These are phyloP conservation scores for Yamadazyma kitorensis DNA, from an alignment of 805 yeast genomes.

Conservation along the genomic window DNA sequence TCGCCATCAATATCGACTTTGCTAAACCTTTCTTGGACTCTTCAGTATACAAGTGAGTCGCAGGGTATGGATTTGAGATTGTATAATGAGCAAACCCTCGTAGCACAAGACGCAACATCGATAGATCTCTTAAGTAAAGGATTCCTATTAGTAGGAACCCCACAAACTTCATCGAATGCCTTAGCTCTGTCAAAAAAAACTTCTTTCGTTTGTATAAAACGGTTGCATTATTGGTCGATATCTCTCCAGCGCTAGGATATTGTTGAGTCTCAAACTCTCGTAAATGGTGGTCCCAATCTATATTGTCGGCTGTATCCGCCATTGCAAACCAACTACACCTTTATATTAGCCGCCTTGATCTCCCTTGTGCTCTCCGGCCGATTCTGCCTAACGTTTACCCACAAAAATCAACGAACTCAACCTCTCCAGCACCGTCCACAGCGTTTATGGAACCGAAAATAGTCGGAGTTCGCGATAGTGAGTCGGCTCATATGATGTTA, in stretches of 20 bases:
- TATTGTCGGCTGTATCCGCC: no score
- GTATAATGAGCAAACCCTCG: conserved; percentile 27
- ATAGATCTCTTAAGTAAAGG: conserved; percentile 41
- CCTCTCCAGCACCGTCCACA: no score
- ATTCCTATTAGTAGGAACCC: conserved; percentile 37
- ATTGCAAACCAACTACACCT: no score
- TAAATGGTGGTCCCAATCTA: conserved; percentile 17
- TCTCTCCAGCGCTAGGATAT: conserved; percentile 38
- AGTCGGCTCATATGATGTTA: no score
- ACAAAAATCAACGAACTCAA: no score
- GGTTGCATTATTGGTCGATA: conserved; percentile 37
- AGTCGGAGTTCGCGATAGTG: no score
- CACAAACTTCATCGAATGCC: conserved; percentile 28
- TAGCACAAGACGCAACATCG: conserved; percentile 27
- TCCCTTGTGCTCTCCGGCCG: no score
- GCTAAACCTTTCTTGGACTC: conserved; percentile 25
- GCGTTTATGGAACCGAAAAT: no score
- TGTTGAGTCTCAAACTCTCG: conserved; percentile 26
- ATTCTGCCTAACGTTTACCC: no score
- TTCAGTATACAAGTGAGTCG: conserved; percentile 16
- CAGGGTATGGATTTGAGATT: conserved; percentile 28
- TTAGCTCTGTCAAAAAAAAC: conserved; percentile 35
- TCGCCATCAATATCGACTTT: conserved; percentile 23
- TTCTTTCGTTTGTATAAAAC: conserved; percentile 42
- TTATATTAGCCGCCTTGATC: no score